Percentiles rank a stretch among this genome's conserved stretches.
Evolutionary conservation across 306 rosid species (phyloP).

Genomic region (Comarum palustre): DNA sequence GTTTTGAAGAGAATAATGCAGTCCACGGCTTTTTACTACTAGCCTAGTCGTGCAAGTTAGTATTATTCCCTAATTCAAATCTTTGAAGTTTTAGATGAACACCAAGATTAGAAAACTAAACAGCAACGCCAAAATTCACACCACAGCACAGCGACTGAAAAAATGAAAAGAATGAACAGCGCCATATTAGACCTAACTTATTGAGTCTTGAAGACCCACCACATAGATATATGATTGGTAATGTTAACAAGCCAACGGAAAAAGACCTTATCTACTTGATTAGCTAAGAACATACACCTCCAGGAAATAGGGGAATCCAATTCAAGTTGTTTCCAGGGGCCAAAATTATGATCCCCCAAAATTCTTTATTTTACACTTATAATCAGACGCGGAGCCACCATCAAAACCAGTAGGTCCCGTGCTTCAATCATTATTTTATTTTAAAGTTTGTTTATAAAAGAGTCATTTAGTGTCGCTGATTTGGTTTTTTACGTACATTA

Average conservation of each 20-base stretch:
- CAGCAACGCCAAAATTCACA: not conserved
- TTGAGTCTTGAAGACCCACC: not conserved
- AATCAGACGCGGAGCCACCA: too few species aligned
- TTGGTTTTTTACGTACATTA: too few species aligned
- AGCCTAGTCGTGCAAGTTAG: not conserved
- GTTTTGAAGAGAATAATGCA: constrained; percentile 7
- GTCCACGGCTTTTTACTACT: constrained; percentile 5
- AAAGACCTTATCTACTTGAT: not conserved
- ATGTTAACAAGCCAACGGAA: not conserved
- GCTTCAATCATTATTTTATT: too few species aligned
- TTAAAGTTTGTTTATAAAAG: too few species aligned
- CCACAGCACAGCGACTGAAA: not conserved
- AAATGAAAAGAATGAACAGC: too few species aligned
- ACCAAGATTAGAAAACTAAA: not conserved
- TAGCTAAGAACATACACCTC: not conserved
- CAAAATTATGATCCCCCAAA: not conserved
- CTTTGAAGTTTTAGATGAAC: not conserved
- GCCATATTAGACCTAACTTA: not conserved
- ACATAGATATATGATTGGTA: too few species aligned
- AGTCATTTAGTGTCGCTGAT: too few species aligned
- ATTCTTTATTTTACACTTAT: not conserved
- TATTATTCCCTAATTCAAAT: not conserved
- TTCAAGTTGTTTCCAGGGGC: not conserved
- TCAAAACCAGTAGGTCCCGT: too few species aligned
- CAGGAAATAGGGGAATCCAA: not conserved